A percentile compares a stretch with the other conserved stretches of the same genome.
phyloP scores from a whole-genome alignment of 352 stramenopile genomes.

The Phytophthora rubi region DNA sequence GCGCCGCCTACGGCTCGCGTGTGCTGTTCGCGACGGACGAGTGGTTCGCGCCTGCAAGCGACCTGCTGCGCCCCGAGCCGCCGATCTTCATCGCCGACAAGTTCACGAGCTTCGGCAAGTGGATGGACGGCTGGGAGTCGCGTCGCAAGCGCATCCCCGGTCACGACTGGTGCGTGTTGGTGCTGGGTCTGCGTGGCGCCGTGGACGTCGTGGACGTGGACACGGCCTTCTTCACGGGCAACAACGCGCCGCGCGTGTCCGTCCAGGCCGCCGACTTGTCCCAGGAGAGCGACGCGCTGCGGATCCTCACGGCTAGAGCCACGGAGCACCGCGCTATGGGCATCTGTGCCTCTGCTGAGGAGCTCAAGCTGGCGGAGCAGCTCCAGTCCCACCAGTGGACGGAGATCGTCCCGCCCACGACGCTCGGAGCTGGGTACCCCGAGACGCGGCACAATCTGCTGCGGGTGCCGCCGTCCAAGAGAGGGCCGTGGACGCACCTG shows the following conservation, averaged over 20 bases:
- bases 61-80: slow-evolving; percentile 71
- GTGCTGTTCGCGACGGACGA: slow-evolving; percentile 94
- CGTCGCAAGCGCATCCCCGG: slow-evolving; percentile 86
- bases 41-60: slow-evolving; percentile 92
- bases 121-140: slow-evolving; percentile 97
- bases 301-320: slow-evolving; percentile 47
- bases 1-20: slow-evolving; percentile 53
- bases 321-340: slow-evolving; percentile 59
- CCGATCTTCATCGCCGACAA: slow-evolving; percentile 92
- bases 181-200: slow-evolving; percentile 78
- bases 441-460: slow-evolving; percentile 91
- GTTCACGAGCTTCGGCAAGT: slow-evolving; percentile 94
- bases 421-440: slow-evolving; percentile 81
- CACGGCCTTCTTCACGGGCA: slow-evolving; percentile 96
- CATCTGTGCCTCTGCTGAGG: slow-evolving; percentile 45
- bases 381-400: slow-evolving; percentile 64
- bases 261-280: slow-evolving; percentile 82
- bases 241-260: slow-evolving; percentile 86
- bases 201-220: slow-evolving; percentile 86
- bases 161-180: slow-evolving; percentile 93
- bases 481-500: slow-evolving; percentile 83
- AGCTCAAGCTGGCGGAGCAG: slow-evolving; percentile 53
- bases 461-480: slow-evolving; percentile 40
- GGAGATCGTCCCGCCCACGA: slow-evolving; percentile 62
- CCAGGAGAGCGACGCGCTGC: slow-evolving; percentile 33